A percentile compares a stretch with the other conserved stretches of the same genome.
Conservation (phyloP, 495 filamentous ascomycete genomes). For the Hypoxylon fragiforme region DNA sequence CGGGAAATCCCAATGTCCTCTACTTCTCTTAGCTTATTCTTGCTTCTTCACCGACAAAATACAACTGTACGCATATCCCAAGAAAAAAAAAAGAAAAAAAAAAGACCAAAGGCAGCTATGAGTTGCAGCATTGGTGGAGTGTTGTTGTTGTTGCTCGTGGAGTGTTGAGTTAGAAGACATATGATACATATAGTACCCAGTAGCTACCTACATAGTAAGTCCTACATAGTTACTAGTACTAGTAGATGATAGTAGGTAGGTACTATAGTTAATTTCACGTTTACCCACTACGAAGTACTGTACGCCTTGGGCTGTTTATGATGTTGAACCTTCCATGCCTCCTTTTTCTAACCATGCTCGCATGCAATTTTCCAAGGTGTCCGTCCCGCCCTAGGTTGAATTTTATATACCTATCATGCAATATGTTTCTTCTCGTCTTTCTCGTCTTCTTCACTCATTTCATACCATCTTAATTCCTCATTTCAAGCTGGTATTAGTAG, state of each 20-base stretch:
- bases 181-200: neutral
- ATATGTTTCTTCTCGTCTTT: conserved; percentile 24
- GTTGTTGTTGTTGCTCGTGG: no score
- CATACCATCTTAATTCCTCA: no score
- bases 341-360: conserved; percentile 45
- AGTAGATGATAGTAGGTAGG: no score
- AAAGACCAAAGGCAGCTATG: neutral
- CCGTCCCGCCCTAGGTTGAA: conserved; percentile 26
- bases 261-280: conserved; percentile 12
- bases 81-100: neutral
- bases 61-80: no score
- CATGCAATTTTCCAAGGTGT: conserved; percentile 45
- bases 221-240: no score
- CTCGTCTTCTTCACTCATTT: no score
- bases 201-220: no score
- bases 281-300: conserved; percentile 13
- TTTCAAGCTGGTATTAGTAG: conserved; percentile 62
- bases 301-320: conserved; percentile 43
- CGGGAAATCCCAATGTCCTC: neutral
- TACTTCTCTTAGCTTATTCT: neutral
- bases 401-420: conserved; percentile 26
- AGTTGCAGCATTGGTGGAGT: no score
- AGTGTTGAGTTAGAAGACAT: neutral
- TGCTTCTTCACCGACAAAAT: neutral
- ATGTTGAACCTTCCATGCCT: conserved; percentile 52